Evolutionary conservation across 306 rosid species (phyloP).

Genomic region (Gillenia trifoliata): DNA sequence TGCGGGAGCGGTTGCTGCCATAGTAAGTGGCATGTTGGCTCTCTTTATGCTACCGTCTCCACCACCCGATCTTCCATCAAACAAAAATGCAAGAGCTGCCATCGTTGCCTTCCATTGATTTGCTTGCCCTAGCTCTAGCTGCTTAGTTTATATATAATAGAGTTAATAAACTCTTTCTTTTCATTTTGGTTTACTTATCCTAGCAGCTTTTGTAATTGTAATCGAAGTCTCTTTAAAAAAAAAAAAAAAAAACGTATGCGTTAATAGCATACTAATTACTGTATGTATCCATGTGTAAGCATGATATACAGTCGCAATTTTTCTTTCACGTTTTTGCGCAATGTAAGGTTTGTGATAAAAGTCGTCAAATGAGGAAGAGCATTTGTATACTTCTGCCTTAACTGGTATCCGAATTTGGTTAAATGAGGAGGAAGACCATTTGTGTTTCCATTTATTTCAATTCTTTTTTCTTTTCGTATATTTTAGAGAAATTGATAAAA

Average conservation of each 20-base stretch:
- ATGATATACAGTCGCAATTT: not conserved
- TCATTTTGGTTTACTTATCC: not conserved
- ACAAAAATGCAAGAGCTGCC: slow-evolving; percentile 16
- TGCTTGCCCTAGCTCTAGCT: not conserved
- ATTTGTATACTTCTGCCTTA: too few species aligned
- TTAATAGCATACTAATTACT: not conserved
- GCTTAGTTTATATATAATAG: not conserved
- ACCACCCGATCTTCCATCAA: slow-evolving; percentile 36
- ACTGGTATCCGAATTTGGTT: too few species aligned
- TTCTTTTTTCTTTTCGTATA: too few species aligned
- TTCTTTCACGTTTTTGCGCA: too few species aligned
- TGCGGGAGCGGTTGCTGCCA: slow-evolving; percentile 62
- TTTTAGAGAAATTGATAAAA: too few species aligned
- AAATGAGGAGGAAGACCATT: too few species aligned
- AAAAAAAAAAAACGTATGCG: not conserved
- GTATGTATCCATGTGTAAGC: not conserved
- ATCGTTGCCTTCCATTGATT: slow-evolving; percentile 38
- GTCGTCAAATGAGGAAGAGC: not conserved
- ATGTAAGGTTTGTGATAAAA: too few species aligned
- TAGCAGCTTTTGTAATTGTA: not conserved
- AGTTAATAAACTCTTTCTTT: not conserved
- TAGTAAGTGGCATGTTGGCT: slow-evolving; percentile 50
- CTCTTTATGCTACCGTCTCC: slow-evolving; percentile 67
- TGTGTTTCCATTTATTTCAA: too few species aligned
- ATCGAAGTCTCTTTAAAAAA: not conserved